These are phyloP conservation scores for Lachnellula hyalina DNA, from an alignment of 2,329 filamentous ascomycete species.

Conservation along the genomic window DNA sequence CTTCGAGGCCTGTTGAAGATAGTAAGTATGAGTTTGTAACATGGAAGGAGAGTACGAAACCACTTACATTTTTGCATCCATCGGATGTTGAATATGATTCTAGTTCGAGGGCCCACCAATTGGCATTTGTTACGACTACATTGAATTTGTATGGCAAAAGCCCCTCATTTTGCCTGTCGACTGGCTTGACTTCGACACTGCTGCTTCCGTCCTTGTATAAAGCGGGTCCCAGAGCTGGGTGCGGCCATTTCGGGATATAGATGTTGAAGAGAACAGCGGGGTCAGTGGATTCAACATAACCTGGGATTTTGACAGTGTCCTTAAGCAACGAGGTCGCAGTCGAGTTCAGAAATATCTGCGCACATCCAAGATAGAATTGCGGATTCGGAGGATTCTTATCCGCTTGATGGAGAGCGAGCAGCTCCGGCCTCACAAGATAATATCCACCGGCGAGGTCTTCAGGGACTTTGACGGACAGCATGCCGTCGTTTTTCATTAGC, in stretches of 20 bases:
- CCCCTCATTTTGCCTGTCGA: conserved; percentile 40
- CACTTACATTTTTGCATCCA: conserved; percentile 52
- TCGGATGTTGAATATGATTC: conserved; percentile 47
- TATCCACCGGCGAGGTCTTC: conserved; percentile 55
- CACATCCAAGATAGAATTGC: conserved; percentile 71
- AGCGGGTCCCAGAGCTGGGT: conserved; percentile 52
- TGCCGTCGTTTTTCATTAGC: conserved; percentile 58
- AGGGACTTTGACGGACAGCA: conserved; percentile 59
- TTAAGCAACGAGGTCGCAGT: conserved; percentile 42
- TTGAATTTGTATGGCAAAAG: conserved; percentile 43
- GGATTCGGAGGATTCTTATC: conserved; percentile 48
- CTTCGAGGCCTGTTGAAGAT: conserved; percentile 34
- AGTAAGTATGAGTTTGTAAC: neutral
- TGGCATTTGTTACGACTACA: conserved; percentile 62
- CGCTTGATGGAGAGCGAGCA: conserved; percentile 63
- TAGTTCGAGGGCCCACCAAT: conserved; percentile 66
- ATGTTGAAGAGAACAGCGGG: conserved; percentile 60
- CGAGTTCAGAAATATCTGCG: conserved; percentile 60
- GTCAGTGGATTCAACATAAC: conserved; percentile 51
- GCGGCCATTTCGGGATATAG: conserved; percentile 50
- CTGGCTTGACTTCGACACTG: conserved; percentile 1
- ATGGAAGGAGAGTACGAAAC: neutral
- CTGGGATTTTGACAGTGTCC: conserved; percentile 59
- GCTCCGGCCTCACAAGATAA: conserved; percentile 67
- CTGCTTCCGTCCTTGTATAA: conserved; percentile 20